Conservation (phyloP, 345 rosid species). For the Chamaenerion angustifolium region DNA sequence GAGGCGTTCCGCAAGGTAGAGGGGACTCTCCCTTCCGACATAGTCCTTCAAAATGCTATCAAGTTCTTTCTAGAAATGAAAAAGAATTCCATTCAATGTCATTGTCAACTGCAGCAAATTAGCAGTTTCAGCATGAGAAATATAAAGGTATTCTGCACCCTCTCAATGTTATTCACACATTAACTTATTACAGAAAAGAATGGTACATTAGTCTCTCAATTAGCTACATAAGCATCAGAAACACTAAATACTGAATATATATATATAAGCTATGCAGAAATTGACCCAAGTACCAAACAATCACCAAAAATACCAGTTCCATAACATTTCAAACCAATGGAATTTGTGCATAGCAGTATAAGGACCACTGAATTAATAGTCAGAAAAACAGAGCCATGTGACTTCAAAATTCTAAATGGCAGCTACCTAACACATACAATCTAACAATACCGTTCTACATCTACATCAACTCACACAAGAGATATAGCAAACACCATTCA, state of each 20-base stretch:
- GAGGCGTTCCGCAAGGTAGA: constrained; percentile 55
- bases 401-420: too few relatives aligned
- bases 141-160: neutral
- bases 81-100: neutral
- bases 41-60: constrained; percentile 65
- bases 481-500: neutral
- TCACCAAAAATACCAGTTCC: too few relatives aligned
- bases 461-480: neutral
- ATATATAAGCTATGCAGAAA: too few relatives aligned
- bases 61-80: constrained; percentile 43
- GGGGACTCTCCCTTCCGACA: constrained; percentile 71
- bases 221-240: neutral
- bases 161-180: neutral
- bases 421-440: too few relatives aligned
- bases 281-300: too few relatives aligned
- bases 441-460: too few relatives aligned
- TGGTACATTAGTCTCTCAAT: neutral
- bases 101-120: neutral
- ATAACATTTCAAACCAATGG: too few relatives aligned
- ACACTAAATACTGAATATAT: too few relatives aligned
- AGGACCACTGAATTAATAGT: too few relatives aligned
- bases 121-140: neutral
- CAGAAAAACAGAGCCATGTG: too few relatives aligned
- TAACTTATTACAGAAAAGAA: neutral
- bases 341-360: too few relatives aligned